Base-by-base conservation (phyloP, 257 asterid genomes). In the Solanum pimpinellifolium region DNA sequence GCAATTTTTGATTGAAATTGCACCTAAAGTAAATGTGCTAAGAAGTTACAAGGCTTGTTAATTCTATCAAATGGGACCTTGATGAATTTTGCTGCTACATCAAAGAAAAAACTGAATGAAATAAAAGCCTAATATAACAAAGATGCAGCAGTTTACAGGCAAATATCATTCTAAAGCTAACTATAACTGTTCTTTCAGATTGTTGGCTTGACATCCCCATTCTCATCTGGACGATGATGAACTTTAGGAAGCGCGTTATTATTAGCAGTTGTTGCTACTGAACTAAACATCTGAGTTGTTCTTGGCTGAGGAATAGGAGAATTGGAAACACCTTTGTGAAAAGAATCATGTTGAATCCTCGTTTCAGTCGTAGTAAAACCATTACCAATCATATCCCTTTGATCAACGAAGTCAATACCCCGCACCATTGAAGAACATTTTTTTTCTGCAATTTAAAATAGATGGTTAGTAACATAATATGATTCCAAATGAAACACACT, bases 371-470 rank as follows among this genome's bases (percentile, higher is more conserved):
- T 91, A 86, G 92, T 76, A 72, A 88, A 62, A 87, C 91, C 91
- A 78, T 93, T 92, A 90, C 89, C 88, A 81, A 87, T 44, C 35
- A 33, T 25, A 75, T 91, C 94, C 49, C 80, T 86, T 52, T 92
- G 93, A 69, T 87, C 82, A 86, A 88, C 89, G 6, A 92, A 92
- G 83, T 91, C 93, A 47, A 89, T 91, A 65, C 90, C 91, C 69
- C 89, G 91, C 74, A 94, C 95, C 90, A 93, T 88, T 21, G 93
- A 92, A 65, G 97, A 93, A 90, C 91, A 92, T 86, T 88, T 93
- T 10, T 88, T 91, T 90, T 93, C 99, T 96, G 98, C 47, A 86
- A 84, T 42, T 76, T 75, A 46, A 56, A 89, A 78, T 9, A 87
- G 49, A 78, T 2, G n/a, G 73, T 92, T 78, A 92, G 91, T 82